phyloP scores from a whole-genome alignment of 1,284 basidiomycete species.

The Rhodotorula glutinis region DNA sequence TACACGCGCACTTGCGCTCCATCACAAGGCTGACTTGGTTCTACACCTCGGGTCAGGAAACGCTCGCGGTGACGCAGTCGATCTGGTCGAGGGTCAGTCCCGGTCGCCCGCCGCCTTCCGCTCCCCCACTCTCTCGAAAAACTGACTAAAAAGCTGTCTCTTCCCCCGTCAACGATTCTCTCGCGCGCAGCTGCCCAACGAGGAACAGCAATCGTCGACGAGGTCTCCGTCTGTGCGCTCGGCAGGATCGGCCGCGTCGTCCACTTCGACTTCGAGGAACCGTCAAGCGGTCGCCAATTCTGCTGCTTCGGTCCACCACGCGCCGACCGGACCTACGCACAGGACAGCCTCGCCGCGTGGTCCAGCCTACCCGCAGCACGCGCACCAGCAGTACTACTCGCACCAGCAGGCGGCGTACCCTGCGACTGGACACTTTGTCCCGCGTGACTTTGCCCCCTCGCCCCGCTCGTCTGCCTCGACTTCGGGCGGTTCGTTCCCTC shows the following conservation, averaged over 20 bases:
- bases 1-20: too few relatives aligned
- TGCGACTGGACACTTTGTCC: constrained; percentile 58
- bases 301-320: too few relatives aligned
- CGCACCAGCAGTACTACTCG: neutral
- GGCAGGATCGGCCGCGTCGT: neutral
- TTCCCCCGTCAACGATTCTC: too few relatives aligned
- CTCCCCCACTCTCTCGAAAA: neutral
- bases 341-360: neutral
- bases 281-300: neutral
- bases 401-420: constrained; percentile 52
- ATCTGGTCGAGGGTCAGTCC: constrained; percentile 19
- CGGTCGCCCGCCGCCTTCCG: neutral
- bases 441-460: constrained; percentile 51
- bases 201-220: constrained; percentile 1
- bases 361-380: neutral
- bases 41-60: neutral
- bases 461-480: constrained; percentile 68
- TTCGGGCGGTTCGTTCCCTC: constrained; percentile 2
- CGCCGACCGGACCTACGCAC: neutral
- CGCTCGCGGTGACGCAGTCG: constrained; percentile 7
- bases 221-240: constrained; percentile 8
- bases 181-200: constrained; percentile 12
- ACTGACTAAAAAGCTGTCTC: too few relatives aligned
- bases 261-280: neutral
- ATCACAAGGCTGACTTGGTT: too few relatives aligned